Evolutionary conservation across 371 early-diverging fungal genomes (phyloP), one percentile per base, ranked within the genome.

Genomic region (Batkoa obscura): DNA sequence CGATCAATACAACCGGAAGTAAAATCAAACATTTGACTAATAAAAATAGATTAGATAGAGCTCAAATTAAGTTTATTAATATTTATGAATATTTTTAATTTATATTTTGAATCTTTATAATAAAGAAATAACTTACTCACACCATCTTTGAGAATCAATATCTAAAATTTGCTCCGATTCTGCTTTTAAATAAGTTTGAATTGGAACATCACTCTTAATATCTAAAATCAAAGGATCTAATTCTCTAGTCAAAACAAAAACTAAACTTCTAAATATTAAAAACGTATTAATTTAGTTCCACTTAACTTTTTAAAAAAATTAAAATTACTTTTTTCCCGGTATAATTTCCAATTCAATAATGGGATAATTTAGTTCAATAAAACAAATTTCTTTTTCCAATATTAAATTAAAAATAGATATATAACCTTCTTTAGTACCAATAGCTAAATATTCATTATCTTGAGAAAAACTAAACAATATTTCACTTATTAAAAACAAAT

Each of bases 341-440:
- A 15, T 15, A 15, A 45, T 45, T 45, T 45, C 45, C 8, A 15
- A 13, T 45, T 45, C 15, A 15, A 45, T 15, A 45, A 45, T 45
- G 12, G 45, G 23, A 15, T 45, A 15, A 4, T 45, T 23, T 15
- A 45, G 23, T 5, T 6, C 5, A 4, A 45, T 13, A 15, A 15
- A 23, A 4, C 45, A 23, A 12, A 76, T 48, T 33, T 63, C 62
- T 41, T 76, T 71, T 15, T 69, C 70, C 45, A 66, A 67, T 39
- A 81, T 69, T 35, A 82, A 72, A 62, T 89, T 87, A 79, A 82
- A 89, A 0, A 89, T 78, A 56, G 72, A 72, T 6, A 84, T 81
- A 62, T 66, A 75, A n/a, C 87, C 87, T 68, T 89, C 87, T 66
- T 89, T 86, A 58, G 76, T 76, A 4, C 81, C 83, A 0, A 86